phyloP scores from a whole-genome alignment of 2,329 filamentous ascomycete genomes.

The Onygenales sp. region DNA sequence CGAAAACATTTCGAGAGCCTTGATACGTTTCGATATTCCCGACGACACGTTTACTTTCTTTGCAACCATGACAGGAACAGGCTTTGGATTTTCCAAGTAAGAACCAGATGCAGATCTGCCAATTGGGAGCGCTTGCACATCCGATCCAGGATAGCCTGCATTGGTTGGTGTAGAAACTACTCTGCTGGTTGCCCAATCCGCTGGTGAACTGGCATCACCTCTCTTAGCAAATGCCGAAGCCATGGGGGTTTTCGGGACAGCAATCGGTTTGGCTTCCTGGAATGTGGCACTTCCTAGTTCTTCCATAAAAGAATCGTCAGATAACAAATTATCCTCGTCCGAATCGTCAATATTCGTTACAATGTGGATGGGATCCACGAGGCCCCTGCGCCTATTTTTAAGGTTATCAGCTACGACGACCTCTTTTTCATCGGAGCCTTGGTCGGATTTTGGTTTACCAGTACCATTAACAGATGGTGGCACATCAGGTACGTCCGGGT shows the following conservation, averaged over 20 bases:
- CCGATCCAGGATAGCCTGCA: slow-evolving; percentile 16
- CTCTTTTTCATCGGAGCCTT: slow-evolving; percentile 15
- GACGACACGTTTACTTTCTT: slow-evolving; percentile 79
- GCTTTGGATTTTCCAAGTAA: slow-evolving; percentile 20
- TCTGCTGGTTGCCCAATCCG: slow-evolving; percentile 28
- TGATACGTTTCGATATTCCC: slow-evolving; percentile 89
- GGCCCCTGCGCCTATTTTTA: slow-evolving; percentile 25
- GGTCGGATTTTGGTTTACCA: not conserved
- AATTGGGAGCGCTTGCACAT: slow-evolving; percentile 22
- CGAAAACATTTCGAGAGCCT: slow-evolving; percentile 73
- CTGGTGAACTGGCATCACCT: slow-evolving; percentile 19
- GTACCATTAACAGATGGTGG: not conserved
- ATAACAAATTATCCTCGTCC: slow-evolving; percentile 33
- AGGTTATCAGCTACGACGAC: slow-evolving; percentile 13
- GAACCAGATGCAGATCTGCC: slow-evolving; percentile 31
- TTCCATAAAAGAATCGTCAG: slow-evolving; percentile 72
- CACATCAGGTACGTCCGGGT: slow-evolving; percentile 8
- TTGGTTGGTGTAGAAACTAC: slow-evolving; percentile 31
- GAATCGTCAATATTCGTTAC: slow-evolving; percentile 28
- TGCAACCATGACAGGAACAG: slow-evolving; percentile 41
- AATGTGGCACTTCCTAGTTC: slow-evolving; percentile 74
- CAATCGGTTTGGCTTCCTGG: slow-evolving; percentile 71
- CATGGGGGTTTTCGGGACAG: slow-evolving; percentile 73
- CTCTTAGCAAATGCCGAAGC: slow-evolving; percentile 50
- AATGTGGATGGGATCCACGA: slow-evolving; percentile 45